Evolutionary conservation across 1,284 basidiomycete species (phyloP), one percentile per base, ranked within the genome.

Genomic region (Schizophyllum commune): DNA sequence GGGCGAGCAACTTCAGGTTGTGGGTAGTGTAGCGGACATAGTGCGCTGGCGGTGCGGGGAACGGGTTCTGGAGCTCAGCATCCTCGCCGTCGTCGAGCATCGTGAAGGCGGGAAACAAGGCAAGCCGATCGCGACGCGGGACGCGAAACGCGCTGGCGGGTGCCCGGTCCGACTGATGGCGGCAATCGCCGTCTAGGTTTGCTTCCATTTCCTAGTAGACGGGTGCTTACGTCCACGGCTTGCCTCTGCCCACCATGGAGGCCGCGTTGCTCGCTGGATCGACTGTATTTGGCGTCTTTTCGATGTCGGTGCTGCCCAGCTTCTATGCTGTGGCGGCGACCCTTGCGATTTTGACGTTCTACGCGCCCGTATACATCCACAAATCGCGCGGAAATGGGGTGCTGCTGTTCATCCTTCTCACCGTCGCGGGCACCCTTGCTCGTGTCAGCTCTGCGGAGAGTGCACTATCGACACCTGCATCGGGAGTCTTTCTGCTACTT

Each of bases 31-130:
- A 90, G 61, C 84, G 85, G 9, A 80, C 79, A 70, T 91, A 89
- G 69, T 89, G 86, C 15, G 89, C 90, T 0, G 89, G 89, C 1
- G 89, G 89, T 9, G 89, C 90, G 32, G 89, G 89, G 69, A 91
- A 92, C 4, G 90, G 90, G 71, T 90, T 91, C 66, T 86, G 82
- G 56, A 92, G 77, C 67, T 91, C 89, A 60, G 83, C 79, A 62
- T 89, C 87, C 66, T 89, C 82, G 60, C 89, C 86, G 64, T 86
- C 83, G 39, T 47, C 39, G 39, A 47, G 39, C 39, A 47, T 47
- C 39, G 39, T 27, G 27, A 27, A 3, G 27, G 27, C 39, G 39
- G 39, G 13, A 8, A 9, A 17, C 39, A 47, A 17, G 13, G 2
- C 2, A 11, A 3, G 39, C 39, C 39, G 39, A 47, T 47, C 39